Base-by-base conservation (phyloP, 1,139 yeast species). In the Hemisphaericaspora lyxosophila region DNA sequence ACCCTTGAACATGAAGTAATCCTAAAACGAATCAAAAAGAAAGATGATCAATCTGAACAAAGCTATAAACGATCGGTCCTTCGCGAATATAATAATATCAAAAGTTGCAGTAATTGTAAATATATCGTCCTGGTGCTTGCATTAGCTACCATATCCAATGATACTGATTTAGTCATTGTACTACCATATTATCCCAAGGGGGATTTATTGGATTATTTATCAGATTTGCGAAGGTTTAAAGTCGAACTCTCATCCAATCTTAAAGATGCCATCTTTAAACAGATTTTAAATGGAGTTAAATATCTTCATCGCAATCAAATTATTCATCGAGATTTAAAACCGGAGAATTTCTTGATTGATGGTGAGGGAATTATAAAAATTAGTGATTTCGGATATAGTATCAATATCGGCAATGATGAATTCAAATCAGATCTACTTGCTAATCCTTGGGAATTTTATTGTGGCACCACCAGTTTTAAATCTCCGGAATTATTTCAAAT, bases 391-490 rank as follows among this genome's bases (percentile, higher is more conserved):
- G 81, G 82, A 1, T 76, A 71, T 54, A 68, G 75, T 20, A 41
- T 76, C 12, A 60, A 69, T 43, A 45, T 72, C 14, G 44, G 51
- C 17, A 38, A 48, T 6, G 20, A 43, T 4, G 50, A 45, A 8
- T 40, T 41, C 27, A 44, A 49, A 19, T 48, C 52, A n/a, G 46
- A 52, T 44, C 41, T 53, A 17, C 31, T 38, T 12, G 42, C 46
- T 0, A 54, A 59, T 24, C 59, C 60, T 2, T 55, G 54, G 20
- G 57, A 57, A 26, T 43, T 74, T 9, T 57, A 53, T 34, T 59
- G 73, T 43, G 83, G 83, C 1, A 78, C 83, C 2, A 64, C 62
- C 26, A 70, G 78, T 14, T 78, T 75, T 53, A 78, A 75, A 49
- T 75, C 82, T 0, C 82, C 83, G 0, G 82, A 78, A 49, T 49